phyloP scores from a whole-genome alignment of 2,329 filamentous ascomycete genomes.

The Reticulascus tulasneorum region DNA sequence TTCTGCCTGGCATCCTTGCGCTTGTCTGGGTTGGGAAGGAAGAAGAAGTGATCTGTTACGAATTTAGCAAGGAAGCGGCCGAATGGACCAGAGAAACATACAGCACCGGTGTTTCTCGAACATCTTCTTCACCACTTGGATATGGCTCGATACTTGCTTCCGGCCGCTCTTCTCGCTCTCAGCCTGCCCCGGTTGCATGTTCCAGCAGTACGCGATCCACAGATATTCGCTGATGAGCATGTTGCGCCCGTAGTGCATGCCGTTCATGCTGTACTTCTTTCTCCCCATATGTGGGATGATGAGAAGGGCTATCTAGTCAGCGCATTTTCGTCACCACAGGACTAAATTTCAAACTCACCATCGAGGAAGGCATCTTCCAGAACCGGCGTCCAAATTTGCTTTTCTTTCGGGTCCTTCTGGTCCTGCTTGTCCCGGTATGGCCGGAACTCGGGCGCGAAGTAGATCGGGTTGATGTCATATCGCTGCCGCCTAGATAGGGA shows the following conservation, averaged over 20 bases:
- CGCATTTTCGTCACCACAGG: too few species aligned
- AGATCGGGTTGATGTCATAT: constrained; percentile 53
- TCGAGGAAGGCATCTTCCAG: constrained; percentile 66
- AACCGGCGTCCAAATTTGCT: constrained; percentile 58
- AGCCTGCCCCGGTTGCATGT: constrained; percentile 40
- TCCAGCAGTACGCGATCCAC: constrained; percentile 47
- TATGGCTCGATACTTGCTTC: constrained; percentile 68
- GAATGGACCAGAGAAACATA: constrained; percentile 33
- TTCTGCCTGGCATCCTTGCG: constrained; percentile 48
- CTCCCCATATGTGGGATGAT: constrained; percentile 64
- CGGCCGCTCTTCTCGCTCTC: constrained; percentile 48
- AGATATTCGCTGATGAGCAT: constrained; percentile 68
- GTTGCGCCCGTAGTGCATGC: constrained; percentile 63
- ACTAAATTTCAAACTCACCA: constrained; percentile 51
- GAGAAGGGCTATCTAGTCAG: constrained; percentile 59
- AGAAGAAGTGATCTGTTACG: constrained; percentile 54
- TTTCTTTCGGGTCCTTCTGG: constrained; percentile 59
- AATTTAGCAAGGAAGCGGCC: constrained; percentile 2
- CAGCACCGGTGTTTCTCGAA: constrained; percentile 60
- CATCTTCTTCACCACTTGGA: constrained; percentile 67
- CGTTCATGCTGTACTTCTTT: constrained; percentile 62
- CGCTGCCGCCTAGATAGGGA: constrained; percentile 26
- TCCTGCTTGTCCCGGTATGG: constrained; percentile 63
- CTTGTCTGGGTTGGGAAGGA: constrained; percentile 49
- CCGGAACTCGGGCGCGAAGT: constrained; percentile 58